Conservation (phyloP, 306 rosid genomes). For the Bauhinia variegata region DNA sequence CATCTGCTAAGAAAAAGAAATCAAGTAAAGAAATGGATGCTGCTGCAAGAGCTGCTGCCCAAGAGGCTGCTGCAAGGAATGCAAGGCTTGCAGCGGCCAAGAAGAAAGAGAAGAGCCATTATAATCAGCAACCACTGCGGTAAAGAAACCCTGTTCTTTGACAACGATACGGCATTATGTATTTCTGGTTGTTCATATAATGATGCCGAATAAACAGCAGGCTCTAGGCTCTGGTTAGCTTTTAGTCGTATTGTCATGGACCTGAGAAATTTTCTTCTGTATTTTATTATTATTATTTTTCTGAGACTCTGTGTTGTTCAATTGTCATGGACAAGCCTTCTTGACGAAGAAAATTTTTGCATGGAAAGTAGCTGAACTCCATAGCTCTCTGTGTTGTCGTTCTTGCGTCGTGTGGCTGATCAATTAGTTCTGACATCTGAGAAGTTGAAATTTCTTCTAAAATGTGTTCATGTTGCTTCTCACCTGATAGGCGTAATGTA, state of each 20-base stretch:
- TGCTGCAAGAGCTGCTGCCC: conserved; percentile 84
- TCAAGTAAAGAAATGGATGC: conserved; percentile 82
- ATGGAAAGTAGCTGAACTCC: conserved; percentile 41
- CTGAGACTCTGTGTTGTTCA: conserved; percentile 44
- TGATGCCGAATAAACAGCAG: conserved; percentile 60
- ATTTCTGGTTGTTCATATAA: conserved; percentile 66
- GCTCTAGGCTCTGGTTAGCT: conserved; percentile 49
- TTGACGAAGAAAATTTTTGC: conserved; percentile 45
- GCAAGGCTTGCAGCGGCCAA: conserved; percentile 89
- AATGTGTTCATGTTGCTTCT: conserved; percentile 14
- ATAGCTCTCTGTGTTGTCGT: conserved; percentile 43
- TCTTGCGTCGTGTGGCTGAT: conserved; percentile 31
- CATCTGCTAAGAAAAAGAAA: conserved; percentile 78
- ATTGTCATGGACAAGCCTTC: conserved; percentile 48
- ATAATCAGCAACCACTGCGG: conserved; percentile 91
- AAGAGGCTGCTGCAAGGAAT: conserved; percentile 85
- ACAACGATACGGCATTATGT: conserved; percentile 57
- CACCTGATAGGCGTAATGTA: conserved; percentile 6
- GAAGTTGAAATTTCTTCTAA: conserved; percentile 33
- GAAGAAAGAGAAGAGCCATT: conserved; percentile 95
- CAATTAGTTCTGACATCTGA: conserved; percentile 12
- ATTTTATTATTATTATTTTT: conserved; percentile 10
- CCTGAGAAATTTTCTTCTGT: conserved; percentile 47
- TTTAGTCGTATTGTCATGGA: conserved; percentile 51
- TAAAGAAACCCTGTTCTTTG: conserved; percentile 45